These are phyloP conservation scores for Hawksworthiomyces lignivorus DNA, from an alignment of 2,329 filamentous ascomycete species.

Conservation along the genomic window DNA sequence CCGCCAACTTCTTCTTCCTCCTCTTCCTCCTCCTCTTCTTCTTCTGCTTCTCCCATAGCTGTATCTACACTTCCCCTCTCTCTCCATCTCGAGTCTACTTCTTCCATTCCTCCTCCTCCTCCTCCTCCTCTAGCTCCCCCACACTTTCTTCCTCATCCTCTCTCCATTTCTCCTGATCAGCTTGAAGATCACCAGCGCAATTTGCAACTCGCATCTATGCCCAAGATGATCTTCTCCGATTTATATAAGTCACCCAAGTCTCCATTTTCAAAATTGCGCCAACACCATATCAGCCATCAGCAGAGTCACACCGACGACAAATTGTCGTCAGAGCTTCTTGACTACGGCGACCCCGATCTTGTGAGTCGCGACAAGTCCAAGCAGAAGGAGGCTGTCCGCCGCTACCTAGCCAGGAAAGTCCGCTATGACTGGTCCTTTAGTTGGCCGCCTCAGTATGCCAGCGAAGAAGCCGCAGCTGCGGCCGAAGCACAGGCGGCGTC, in stretches of 20 bases:
- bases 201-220: conserved; percentile 8
- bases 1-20: neutral
- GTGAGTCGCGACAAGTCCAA: conserved; percentile 53
- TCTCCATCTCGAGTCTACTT: too few relatives aligned
- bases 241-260: conserved; percentile 50
- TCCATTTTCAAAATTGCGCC: conserved; percentile 44
- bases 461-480: neutral
- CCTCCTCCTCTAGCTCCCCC: neutral
- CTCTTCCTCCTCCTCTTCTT: neutral
- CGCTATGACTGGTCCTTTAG: conserved; percentile 53
- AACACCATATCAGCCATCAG: conserved; percentile 25
- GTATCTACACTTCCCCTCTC: too few relatives aligned
- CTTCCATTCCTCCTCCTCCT: neutral
- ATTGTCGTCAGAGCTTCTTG: conserved; percentile 15
- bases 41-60: neutral
- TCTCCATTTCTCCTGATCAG: neutral
- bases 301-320: conserved; percentile 9
- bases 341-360: conserved; percentile 51
- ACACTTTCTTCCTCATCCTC: neutral
- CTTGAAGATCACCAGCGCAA: neutral
- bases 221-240: conserved; percentile 51
- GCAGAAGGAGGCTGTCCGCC: conserved; percentile 56
- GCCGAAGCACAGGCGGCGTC: neutral
- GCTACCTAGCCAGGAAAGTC: conserved; percentile 45
- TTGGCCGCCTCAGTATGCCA: conserved; percentile 36